Percentiles rank a stretch among this genome's conserved stretches.
Conservation (phyloP, 345 rosid genomes). For the Rhodamnia argentea region DNA sequence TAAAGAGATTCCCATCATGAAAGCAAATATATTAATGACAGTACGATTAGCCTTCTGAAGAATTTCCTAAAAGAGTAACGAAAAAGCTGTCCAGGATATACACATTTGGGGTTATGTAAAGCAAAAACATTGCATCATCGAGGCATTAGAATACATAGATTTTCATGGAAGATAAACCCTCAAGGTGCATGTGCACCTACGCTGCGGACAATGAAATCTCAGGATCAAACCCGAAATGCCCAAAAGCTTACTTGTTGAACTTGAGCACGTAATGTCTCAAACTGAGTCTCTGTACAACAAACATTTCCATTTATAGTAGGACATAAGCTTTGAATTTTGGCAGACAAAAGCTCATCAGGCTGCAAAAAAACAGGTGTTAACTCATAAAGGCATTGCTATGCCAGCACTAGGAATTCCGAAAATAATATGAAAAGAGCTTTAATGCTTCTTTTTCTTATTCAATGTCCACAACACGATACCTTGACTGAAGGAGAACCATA, state of each 20-base stretch:
- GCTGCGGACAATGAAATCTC: neutral
- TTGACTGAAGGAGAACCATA: conserved; percentile 56
- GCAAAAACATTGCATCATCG: neutral
- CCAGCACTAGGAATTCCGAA: neutral
- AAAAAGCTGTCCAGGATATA: neutral
- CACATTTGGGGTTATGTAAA: neutral
- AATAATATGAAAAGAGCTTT: neutral
- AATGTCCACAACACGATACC: conserved; percentile 17
- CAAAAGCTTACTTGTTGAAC: conserved; percentile 69
- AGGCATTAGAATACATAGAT: neutral
- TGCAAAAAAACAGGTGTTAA: conserved; percentile 18
- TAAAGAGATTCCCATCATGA: neutral
- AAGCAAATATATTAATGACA: neutral
- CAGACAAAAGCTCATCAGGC: conserved; percentile 85
- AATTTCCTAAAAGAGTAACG: neutral
- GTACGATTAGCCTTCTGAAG: neutral
- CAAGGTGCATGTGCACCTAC: neutral
- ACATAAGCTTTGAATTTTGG: conserved; percentile 89
- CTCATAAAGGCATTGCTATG: neutral
- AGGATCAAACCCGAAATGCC: neutral
- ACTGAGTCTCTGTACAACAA: conserved; percentile 89
- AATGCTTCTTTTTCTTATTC: neutral
- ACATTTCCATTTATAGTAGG: conserved; percentile 84
- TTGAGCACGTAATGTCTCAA: conserved; percentile 75
- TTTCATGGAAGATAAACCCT: neutral